Evolutionary conservation across 352 stramenopile genomes (phyloP), one percentile per base, ranked within the genome.

Genomic region (Pythium oligandrum): DNA sequence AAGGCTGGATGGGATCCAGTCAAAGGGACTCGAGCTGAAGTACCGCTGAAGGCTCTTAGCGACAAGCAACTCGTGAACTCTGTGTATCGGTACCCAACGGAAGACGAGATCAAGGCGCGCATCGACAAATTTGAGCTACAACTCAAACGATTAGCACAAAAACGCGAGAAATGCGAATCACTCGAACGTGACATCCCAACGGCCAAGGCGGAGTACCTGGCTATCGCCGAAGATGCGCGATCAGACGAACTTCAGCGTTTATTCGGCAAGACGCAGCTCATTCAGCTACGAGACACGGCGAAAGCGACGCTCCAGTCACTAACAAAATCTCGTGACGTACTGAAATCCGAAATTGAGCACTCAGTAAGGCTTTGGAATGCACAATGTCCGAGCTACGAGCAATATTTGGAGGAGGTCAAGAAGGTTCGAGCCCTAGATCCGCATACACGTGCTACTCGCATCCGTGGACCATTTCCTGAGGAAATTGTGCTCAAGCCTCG

Each of bases 131-230:
- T 85, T 35, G 73, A 90, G 62, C 61, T 71, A 3, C 82, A 93
- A 51, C 54, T 56, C 9, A 58, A 73, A 49, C 61, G 82, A 17
- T 54, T 90, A 4, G 48, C 60, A 8, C 49, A 71, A 10, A 86
- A 86, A 49, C 69, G 64, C 33, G 53, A 65, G 3, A 68, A 69
- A 10, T 59, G 74, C 30, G 51, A 64, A 6, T 57, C 62, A 17
- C 62, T 93, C 2, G 67, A 80, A 1, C 57, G 70, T 3, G 55
- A 83, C 1, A 85, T 93, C 35, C 82, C 79, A 1, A 68, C 79
- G 31, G 82, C 79, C 9, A 93, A 89, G 55, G 66, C 64, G 2
- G 82, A 93, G 58, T 93, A 93, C 57, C 51, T 86, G 2, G 82
- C 82, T 17, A 70, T 90, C 32, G 76, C 82, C 5, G 79, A 89